Conservation (phyloP, 495 filamentous ascomycete species). For the Tuber umbilicatum region DNA sequence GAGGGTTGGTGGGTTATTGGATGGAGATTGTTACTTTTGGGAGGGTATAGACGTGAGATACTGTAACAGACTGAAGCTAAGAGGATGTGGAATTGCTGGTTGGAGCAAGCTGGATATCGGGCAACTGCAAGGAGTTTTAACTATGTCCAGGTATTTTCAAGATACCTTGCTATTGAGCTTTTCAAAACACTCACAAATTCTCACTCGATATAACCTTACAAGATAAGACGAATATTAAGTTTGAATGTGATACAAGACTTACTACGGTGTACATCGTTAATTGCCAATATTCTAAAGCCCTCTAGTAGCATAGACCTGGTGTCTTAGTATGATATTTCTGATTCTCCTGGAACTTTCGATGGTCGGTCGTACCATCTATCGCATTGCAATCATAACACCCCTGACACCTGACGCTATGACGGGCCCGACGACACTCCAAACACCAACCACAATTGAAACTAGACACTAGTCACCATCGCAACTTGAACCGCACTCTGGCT, state of each 20-base stretch:
- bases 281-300: neutral
- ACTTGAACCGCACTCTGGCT: neutral
- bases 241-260: neutral
- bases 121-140: neutral
- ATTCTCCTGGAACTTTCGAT: neutral
- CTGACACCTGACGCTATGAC: too few relatives aligned
- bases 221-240: neutral
- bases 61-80: neutral
- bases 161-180: neutral
- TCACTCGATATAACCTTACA: neutral
- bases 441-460: neutral
- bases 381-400: neutral
- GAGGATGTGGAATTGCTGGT: neutral
- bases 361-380: neutral
- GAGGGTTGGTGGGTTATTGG: neutral
- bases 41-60: neutral
- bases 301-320: neutral
- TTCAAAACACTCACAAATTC: neutral
- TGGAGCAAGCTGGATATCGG: neutral
- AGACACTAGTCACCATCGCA: neutral
- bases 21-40: neutral
- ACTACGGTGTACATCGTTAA: neutral
- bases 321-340: neutral
- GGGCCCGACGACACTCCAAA: too few relatives aligned
- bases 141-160: neutral